Base-by-base conservation (phyloP, 306 rosid genomes). In the Betula pendula region DNA sequence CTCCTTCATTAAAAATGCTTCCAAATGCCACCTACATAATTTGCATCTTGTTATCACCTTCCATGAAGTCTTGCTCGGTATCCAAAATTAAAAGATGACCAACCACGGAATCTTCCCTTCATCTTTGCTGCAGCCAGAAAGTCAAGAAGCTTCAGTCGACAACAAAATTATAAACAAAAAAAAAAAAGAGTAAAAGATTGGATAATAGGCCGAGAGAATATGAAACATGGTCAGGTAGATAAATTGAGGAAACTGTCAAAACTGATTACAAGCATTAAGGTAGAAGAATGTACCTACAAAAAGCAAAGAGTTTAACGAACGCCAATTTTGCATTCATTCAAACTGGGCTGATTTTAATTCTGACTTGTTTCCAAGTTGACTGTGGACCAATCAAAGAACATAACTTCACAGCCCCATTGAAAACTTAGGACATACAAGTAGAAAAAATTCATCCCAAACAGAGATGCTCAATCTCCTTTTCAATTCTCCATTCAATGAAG, bases 401-500 rank as follows among this genome's bases (percentile, higher is more conserved):
- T 50, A 38, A 68, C 62, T 66, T 43, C 25, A 59, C 47, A 58
- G 56, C 38, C 33, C 53, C 76, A 5, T 16, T 22, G 11, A 42
- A 48, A 68, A 22, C 40, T 20, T 59, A 12, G 8, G 70, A 22
- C 19, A 56, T n/a, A 40, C 15, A 31, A 47, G 72, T 8, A 50
- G 53, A 56, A 63, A 43, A 63, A 45, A 63, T 71, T 79, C 79
- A 75, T 48, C 70, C 69, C 42, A 3, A 63, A 55, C 52, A 72
- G 14, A 47, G 70, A 65, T 38, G 47, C 53, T 44, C 81, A 70
- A 20, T 70, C 70, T 71, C 70, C 50, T 44, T 43, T 56, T 66
- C n/a, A 63, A 70, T 13, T 16, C 43, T 27, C 66, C 35, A 73
- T 7, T 92, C 87, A 86, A 53, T 68, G 76, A 58, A 79, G 70